Evolutionary conservation across 2,329 filamentous ascomycete species (phyloP), one percentile per base, ranked within the genome.

Genomic region (Biscogniauxia marginata): DNA sequence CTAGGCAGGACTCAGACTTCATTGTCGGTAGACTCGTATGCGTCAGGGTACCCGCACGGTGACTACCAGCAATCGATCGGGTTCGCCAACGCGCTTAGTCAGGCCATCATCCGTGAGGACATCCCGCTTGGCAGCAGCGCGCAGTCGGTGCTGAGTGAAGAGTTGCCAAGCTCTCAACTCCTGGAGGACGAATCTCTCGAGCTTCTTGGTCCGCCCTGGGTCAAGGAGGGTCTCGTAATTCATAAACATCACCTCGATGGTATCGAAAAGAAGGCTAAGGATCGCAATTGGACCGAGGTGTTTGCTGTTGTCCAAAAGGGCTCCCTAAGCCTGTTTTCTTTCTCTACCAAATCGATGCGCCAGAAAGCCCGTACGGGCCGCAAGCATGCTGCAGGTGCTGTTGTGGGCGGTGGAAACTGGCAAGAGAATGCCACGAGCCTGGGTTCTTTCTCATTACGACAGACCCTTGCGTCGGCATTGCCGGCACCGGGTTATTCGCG

Each of bases 291-390:
- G 95, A 87, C 82, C 56, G 93, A 98, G 68, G 93, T 93, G 54
- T 99, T 99, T 75, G 93, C 93, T 34, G 95, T 99, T 21, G 88
- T 98, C 53, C 92, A 97, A 69, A 96, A 96, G 72, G 95, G 95
- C 11, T 93, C 90, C 71, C 86, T 99, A 79, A 93, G 91, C 53
- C 78, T 99, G 7, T 99, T 99, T 75, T 96, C 92, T 0, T 99
- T 99, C 75, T 88, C 86, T n/a, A 87, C 86, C 61, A 95, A 95
- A 71, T 90, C 89, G 1, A 77, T 86, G 64, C 82, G 87, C 30
- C 82, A 86, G 64, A 92, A 91, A 72, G 78, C 73, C 7, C 78
- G 81, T 51, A 73, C 75, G 39, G 76, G 78, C 20, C 74, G 79
- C 56, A 79, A 78, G 58, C 76, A 75, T 21, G 74, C 78, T 52